A percentile compares a stretch with the other conserved stretches of the same genome.
Evolutionary conservation across 139 green algal genomes (phyloP).

Genomic region (Spirogloea muscicola): DNA sequence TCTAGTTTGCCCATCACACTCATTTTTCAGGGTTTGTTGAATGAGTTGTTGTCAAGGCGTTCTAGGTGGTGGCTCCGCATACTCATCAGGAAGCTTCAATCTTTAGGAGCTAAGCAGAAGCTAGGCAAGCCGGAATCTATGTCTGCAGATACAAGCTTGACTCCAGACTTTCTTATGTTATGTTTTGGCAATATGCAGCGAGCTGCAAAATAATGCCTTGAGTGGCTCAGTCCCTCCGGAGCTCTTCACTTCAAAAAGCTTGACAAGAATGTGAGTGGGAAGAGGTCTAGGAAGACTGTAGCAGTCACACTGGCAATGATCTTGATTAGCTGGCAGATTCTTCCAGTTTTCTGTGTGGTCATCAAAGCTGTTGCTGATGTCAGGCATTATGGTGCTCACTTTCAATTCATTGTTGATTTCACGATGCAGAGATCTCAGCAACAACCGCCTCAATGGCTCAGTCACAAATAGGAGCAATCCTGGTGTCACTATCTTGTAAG

Average conservation of each 20-base stretch:
- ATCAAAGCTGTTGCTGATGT: not conserved
- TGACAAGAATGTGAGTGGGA: slow-evolving; percentile 4
- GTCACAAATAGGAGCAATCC: not conserved
- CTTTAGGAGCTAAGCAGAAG: no score
- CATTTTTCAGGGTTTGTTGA: no score
- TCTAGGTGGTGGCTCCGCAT: no score
- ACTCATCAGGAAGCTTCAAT: no score
- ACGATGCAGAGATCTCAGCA: slow-evolving; percentile 5
- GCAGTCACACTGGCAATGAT: no score
- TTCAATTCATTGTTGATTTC: not conserved
- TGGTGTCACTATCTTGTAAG: not conserved
- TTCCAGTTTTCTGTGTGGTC: not conserved
- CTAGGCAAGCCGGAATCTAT: no score
- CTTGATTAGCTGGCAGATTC: no score
- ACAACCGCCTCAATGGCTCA: not conserved
- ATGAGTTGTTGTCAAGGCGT: no score
- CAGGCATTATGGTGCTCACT: no score
- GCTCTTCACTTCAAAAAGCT: not conserved
- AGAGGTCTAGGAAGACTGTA: no score
- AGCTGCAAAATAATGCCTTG: slow-evolving; percentile 10
- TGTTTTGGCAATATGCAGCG: not conserved
- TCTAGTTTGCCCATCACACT: not conserved
- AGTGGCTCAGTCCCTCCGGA: not conserved
- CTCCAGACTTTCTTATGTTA: not conserved
- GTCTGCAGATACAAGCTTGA: not conserved